Base-by-base conservation (phyloP, 352 stramenopile genomes). In the Pythium grandisporangium region DNA sequence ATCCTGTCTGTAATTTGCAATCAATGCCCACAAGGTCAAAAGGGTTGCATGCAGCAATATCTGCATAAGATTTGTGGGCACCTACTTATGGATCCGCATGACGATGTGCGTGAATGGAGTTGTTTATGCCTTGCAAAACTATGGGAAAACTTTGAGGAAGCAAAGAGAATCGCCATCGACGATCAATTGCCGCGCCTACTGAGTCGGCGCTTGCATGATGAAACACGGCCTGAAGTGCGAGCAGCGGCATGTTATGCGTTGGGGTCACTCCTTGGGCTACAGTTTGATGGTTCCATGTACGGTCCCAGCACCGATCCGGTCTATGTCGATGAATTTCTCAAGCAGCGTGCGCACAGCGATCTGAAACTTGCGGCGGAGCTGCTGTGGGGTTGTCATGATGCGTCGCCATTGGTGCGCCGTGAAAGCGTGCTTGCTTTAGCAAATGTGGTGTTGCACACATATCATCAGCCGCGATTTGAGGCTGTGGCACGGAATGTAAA, bases 61-160 rank as follows among this genome's bases (percentile, higher is more conserved):
- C 47, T 97, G 46, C 63, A 84, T 61, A 84, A 75, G 38, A 86
- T 88, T 37, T 86, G 75, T 33, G 65, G 61, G 19, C 79, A 79
- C 41, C 48, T 84, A 36, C 64, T 91, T 20, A 43, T 51, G 12
- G 80, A 91, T 48, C 34, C 62, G 5, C 58, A 84, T 22, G 67
- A 84, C 29, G 63, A 87, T 30, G 80, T 89, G 36, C 79, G 64
- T 38, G 92, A 72, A 44, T 95, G 63, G 80, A 55, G 83, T 22
- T 97, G 89, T 34, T 58, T 99, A 19, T 98, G 93, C 48, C 48
- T 99, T 10, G 93, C 78, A 13, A 98, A 98, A 51, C 59, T 98
- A n/a, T 93, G 79, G 56, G 96, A 97, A 46, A 86, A 92, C 29
- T 96, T 95, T 54, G 63, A 87, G 33, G 63, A 84, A 45, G 81